Base-by-base conservation (phyloP, 225 moss, liverwort and hornwort species). In the Thuidium tamariscinum region DNA sequence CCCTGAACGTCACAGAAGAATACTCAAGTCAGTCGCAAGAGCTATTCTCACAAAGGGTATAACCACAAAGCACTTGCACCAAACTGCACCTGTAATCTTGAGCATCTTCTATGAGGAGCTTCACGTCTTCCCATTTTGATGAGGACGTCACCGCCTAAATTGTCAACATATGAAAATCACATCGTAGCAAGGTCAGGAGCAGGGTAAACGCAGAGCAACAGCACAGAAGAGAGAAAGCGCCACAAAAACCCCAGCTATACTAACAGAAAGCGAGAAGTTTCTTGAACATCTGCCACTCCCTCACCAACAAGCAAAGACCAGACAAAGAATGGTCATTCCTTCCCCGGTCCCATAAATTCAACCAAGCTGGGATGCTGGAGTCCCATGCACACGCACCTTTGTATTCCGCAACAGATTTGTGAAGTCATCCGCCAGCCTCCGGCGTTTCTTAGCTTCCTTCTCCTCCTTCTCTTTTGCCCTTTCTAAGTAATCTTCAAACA, bases 401-500 rank as follows among this genome's bases (percentile, higher is more conserved):
- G 91, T 91, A 22, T 90, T 87, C 76, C 95, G 94, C 61, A 97
- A 88, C 32, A 99, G 87, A 86, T 94, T 95, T 51, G 95, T 97
- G 74, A 96, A 96, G 85, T 97, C 99, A 82, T 99, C 99, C 56
- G 90, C 90, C 88, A 99, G 60, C 86, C 99, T 91, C 10, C 99
- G 95, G 84, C 95, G 95, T 91, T 99, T 99, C 92, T 96, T 99
- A 34, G 99, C 96, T 93, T 99, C 99, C 87, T 97, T 99, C 87
- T 99, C 99, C 85, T 99, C 99, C 89, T 97, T 99, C 84, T 97
- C 99, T 84, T 95, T 99, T 37, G 95, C 97, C 91, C 99, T 94
- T 81, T 99, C 97, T 34, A 99, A 51, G 30, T 95, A 88, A 88
- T 99, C 99, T 62, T 99, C 97, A 96, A 99, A 97, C 77, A 97